Evolutionary conservation across 164 flowering plant species (phyloP).

Genomic region (Dillenia suffruticosa): DNA sequence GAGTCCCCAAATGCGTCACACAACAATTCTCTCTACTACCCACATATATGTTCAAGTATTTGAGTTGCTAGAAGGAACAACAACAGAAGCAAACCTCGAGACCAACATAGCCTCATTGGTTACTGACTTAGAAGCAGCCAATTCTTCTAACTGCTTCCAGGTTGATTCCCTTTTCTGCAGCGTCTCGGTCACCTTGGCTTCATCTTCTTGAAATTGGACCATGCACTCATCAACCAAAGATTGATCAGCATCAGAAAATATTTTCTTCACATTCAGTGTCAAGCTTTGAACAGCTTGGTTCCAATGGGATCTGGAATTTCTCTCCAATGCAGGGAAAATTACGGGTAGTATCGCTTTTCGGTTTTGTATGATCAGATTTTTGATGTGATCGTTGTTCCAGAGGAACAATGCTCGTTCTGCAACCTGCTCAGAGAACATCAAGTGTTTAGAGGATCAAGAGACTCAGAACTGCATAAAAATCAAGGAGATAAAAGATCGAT

Average conservation of each 20-base stretch:
- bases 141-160: constrained; percentile 79
- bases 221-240: constrained; percentile 65
- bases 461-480: not conserved
- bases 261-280: constrained; percentile 70
- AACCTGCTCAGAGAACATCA: constrained; percentile 37
- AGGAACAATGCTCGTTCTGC: constrained; percentile 77
- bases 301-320: constrained; percentile 68
- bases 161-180: constrained; percentile 45
- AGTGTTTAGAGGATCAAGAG: not conserved
- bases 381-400: constrained; percentile 88
- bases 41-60: constrained; percentile 28
- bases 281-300: constrained; percentile 85
- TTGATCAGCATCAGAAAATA: constrained; percentile 63
- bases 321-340: constrained; percentile 72
- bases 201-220: constrained; percentile 55
- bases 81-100: constrained; percentile 43
- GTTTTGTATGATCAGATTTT: constrained; percentile 60
- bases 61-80: constrained; percentile 24
- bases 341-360: constrained; percentile 64
- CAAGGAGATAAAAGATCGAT: too few species aligned
- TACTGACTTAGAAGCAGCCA: constrained; percentile 59
- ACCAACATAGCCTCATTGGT: constrained; percentile 59
- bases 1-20: constrained; percentile 6
- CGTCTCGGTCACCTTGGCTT: constrained; percentile 42
- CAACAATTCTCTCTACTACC: constrained; percentile 36